Base-by-base conservation (phyloP, 2,329 filamentous ascomycete species). In the Colletotrichum liriopes region DNA sequence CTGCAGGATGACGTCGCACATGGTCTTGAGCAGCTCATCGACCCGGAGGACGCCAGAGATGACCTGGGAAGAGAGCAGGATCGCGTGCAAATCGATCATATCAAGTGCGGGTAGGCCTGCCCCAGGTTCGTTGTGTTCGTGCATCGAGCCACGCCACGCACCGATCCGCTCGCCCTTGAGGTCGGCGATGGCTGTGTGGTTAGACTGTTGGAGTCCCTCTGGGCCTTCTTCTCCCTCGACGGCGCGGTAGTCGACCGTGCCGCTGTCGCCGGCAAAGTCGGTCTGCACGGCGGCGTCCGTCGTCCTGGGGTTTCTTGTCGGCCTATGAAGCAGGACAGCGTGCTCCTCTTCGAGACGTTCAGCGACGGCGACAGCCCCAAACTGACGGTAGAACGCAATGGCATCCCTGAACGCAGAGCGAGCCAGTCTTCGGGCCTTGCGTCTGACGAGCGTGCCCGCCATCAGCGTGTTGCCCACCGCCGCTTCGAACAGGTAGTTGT, bases 51-150 rank as follows among this genome's bases (percentile, higher is more conserved):
- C 92, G 20, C 93, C 95, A 5, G 93, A 95, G 54, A 96, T 91
- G 54, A 95, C 89, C 78, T 95, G 93, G 12, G 92, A 94, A 3
- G 92, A 94, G 76, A 93, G 91, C 18, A 96, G 85, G 71, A 96
- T 95, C 32, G 92, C 92, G 52, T 93, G 92, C 73, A 95, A 81
- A 80, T 95, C 93, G 78, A 96, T 91, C 91, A 96, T 95, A 82
- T 96, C 93, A 65, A 96, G 87, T 37, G 93, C 91, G 51, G 93
- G 92, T 71, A 95, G 85, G 14, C 92, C 91, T 45, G 85, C 89
- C 3, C 88, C 89, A 26, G 88, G 85, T 74, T 90, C 89, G 7
- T 87, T 81, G 70, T 88, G 86, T 58, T 84, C 78, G 62, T 87
- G 83, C 82, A 90, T 90, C 14, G 88, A 87, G 20, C 89, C 89